phyloP scores from a whole-genome alignment of 177 flowering plant genomes.

The Vitis hybrid region DNA sequence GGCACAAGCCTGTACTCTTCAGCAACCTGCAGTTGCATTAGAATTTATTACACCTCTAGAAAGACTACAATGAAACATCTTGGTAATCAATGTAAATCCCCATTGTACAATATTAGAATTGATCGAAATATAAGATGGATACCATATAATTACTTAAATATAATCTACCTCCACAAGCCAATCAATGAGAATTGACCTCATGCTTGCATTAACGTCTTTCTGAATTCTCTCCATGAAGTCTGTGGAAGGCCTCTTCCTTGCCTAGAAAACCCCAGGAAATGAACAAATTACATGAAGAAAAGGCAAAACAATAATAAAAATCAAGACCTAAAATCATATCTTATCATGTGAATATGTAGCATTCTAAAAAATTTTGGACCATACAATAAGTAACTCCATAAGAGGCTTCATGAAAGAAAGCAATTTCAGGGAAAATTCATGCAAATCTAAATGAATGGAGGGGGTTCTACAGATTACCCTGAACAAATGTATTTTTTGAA shows the following conservation, averaged over 20 bases:
- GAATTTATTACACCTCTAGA: background rate
- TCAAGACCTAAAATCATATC: too few species aligned
- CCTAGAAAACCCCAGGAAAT: slow-evolving; percentile 23
- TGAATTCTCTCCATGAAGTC: slow-evolving; percentile 71
- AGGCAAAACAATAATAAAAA: background rate
- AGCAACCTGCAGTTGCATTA: slow-evolving; percentile 51
- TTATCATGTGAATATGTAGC: too few species aligned
- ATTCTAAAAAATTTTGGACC: too few species aligned
- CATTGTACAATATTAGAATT: too few species aligned
- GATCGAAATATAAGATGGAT: too few species aligned
- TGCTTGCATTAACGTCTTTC: slow-evolving; percentile 60
- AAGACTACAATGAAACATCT: background rate
- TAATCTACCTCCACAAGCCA: slow-evolving; percentile 72
- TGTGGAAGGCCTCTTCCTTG: slow-evolving; percentile 64
- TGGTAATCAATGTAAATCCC: too few species aligned
- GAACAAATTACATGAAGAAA: background rate
- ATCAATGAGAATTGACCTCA: slow-evolving; percentile 67
- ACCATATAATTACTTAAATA: background rate
- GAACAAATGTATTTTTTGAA: too few species aligned
- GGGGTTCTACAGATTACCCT: too few species aligned
- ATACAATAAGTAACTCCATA: too few species aligned
- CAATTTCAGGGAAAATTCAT: background rate
- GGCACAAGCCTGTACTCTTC: slow-evolving; percentile 82
- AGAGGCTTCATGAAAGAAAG: too few species aligned
- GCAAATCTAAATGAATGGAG: background rate